A percentile compares a stretch with the other conserved stretches of the same genome.
Evolutionary conservation across 179 eudicot genomes (phyloP).

Genomic region (Carnegiea gigantea): DNA sequence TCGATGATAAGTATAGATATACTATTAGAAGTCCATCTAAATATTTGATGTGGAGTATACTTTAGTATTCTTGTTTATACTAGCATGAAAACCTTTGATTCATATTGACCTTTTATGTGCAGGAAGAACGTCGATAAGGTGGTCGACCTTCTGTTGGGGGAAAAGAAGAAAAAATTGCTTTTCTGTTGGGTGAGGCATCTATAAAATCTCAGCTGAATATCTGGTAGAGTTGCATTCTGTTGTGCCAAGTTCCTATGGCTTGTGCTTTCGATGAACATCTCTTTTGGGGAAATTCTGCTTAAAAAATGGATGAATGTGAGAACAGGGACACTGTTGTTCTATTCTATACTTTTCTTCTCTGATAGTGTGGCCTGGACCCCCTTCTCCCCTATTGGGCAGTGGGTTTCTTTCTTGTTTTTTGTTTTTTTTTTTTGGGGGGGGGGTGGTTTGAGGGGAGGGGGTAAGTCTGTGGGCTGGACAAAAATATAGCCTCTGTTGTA

Average conservation of each 20-base stretch:
- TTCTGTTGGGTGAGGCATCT: slow-evolving; percentile 11
- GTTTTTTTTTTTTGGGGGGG: background rate
- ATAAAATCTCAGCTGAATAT: background rate
- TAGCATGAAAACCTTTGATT: background rate
- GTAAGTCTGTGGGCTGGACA: background rate
- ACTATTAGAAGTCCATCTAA: background rate
- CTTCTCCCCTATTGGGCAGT: background rate
- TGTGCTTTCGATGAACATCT: slow-evolving; percentile 1
- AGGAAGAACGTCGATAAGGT: background rate
- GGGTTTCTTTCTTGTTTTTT: background rate
- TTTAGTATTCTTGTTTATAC: background rate
- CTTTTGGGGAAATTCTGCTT: background rate
- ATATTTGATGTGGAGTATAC: background rate
- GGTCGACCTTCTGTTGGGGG: slow-evolving; percentile 5
- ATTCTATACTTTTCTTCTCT: too few relatives aligned
- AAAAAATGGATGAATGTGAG: background rate
- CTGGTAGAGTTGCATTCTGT: background rate
- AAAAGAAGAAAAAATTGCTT: background rate
- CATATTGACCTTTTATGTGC: background rate
- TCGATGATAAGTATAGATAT: background rate
- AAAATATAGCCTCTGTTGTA: background rate
- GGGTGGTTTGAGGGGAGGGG: background rate
- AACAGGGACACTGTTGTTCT: background rate
- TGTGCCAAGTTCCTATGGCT: background rate
- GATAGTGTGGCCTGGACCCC: too few relatives aligned